phyloP scores from a whole-genome alignment of 2,329 filamentous ascomycete species.

The Chaetomium olivaceum region DNA sequence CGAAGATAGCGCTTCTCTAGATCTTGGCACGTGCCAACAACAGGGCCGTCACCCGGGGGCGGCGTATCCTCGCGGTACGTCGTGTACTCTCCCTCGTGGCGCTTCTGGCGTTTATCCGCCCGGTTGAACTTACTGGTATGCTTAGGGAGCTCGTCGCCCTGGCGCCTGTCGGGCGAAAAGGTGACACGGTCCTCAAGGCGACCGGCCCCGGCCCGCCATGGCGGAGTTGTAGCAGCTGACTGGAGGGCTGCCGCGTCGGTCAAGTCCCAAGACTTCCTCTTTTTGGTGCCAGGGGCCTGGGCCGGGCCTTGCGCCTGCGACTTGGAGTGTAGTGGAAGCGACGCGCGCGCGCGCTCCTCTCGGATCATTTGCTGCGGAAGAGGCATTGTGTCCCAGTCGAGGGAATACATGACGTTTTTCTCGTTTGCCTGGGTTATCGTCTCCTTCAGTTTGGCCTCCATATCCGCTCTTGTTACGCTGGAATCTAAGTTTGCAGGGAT shows the following conservation, averaged over 20 bases:
- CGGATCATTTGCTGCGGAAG: slow-evolving; percentile 82
- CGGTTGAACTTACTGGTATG: slow-evolving; percentile 85
- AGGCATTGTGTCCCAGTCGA: slow-evolving; percentile 81
- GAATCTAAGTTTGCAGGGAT: slow-evolving; percentile 68
- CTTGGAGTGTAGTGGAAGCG: slow-evolving; percentile 20
- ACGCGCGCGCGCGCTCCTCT: slow-evolving; percentile 57
- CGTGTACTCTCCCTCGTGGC: slow-evolving; percentile 72
- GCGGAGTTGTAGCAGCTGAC: slow-evolving; percentile 11
- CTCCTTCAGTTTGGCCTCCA: slow-evolving; percentile 81
- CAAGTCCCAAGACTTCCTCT: slow-evolving; percentile 77
- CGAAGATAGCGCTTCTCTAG: slow-evolving; percentile 95
- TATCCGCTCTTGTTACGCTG: slow-evolving; percentile 64
- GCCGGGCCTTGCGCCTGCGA: slow-evolving; percentile 11
- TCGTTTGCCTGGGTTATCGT: slow-evolving; percentile 84
- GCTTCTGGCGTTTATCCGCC: slow-evolving; percentile 84
- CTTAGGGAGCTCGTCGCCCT: slow-evolving; percentile 45
- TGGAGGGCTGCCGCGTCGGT: slow-evolving; percentile 40
- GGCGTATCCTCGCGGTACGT: slow-evolving; percentile 58
- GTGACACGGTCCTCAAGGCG: slow-evolving; percentile 76
- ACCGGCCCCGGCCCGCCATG: slow-evolving; percentile 29
- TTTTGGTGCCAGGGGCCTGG: slow-evolving; percentile 50
- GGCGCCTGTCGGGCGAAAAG: slow-evolving; percentile 53
- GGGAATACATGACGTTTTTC: slow-evolving; percentile 65
- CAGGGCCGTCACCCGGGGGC: slow-evolving; percentile 63
- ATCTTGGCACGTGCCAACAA: slow-evolving; percentile 79